Evolutionary conservation across 192 early-diverging fungal species (phyloP).

Genomic region (Entomortierella parvispora): DNA sequence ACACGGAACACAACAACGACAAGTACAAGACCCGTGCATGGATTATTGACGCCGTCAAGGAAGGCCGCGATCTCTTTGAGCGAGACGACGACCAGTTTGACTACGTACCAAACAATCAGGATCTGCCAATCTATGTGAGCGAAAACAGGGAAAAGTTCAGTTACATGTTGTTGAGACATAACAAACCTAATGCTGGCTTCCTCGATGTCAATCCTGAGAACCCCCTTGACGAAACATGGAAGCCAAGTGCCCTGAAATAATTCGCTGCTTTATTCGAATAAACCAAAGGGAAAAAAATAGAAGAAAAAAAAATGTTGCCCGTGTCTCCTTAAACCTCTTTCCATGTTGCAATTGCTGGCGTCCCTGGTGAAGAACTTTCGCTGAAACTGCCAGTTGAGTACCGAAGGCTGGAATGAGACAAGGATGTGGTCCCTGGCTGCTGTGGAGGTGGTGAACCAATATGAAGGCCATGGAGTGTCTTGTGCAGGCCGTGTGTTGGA

Average conservation of each 20-base stretch:
- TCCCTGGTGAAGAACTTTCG: not conserved
- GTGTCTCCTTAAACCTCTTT: not conserved
- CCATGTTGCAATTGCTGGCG: not conserved
- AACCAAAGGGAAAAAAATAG: not conserved
- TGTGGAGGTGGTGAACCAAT: conserved; percentile 37
- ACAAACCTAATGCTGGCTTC: not conserved
- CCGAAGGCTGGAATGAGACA: conserved; percentile 19
- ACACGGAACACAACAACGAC: conserved; percentile 10
- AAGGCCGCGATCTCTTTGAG: conserved; percentile 13
- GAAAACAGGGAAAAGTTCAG: not conserved
- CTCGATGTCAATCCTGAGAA: conserved; percentile 8
- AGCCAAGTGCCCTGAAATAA: too few relatives aligned
- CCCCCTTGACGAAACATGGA: not conserved
- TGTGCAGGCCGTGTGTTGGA: conserved; percentile 27
- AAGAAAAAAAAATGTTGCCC: not conserved
- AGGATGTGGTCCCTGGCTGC: not conserved
- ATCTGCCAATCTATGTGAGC: not conserved
- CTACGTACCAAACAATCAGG: conserved; percentile 4
- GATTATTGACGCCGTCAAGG: conserved; percentile 4
- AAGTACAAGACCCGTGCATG: not conserved
- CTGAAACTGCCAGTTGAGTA: conserved; percentile 10
- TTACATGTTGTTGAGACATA: conserved; percentile 1
- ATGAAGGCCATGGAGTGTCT: conserved; percentile 43
- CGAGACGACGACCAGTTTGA: not conserved
- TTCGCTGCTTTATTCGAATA: too few relatives aligned